A percentile compares a stretch with the other conserved stretches of the same genome.
Evolutionary conservation across 352 stramenopile genomes (phyloP).

Genomic region (Globisporangium lucens): DNA sequence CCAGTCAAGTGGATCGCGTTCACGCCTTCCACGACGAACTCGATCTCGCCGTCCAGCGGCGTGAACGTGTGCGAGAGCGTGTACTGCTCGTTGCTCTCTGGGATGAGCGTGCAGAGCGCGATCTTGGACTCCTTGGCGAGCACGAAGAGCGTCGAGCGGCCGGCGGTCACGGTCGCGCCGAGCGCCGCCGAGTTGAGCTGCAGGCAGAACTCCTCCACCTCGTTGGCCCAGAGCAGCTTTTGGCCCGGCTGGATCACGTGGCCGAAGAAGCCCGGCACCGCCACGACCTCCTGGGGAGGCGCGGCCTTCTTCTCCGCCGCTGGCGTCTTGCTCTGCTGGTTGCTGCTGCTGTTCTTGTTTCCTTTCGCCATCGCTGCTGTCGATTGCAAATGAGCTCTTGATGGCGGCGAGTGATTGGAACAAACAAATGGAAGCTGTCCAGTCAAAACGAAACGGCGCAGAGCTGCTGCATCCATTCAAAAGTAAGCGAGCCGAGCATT

Average conservation of each 20-base stretch:
- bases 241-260: slow-evolving; percentile 62
- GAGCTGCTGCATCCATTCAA: slow-evolving; percentile 2
- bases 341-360: slow-evolving; percentile 8
- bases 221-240: slow-evolving; percentile 64
- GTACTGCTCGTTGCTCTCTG: slow-evolving; percentile 63
- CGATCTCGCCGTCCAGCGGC: slow-evolving; percentile 64
- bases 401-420: background rate
- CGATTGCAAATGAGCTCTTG: slow-evolving; percentile 7
- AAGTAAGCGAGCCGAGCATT: background rate
- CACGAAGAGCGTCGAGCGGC: slow-evolving; percentile 76
- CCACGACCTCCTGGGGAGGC: slow-evolving; percentile 33
- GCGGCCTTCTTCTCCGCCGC: slow-evolving; percentile 10
- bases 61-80: slow-evolving; percentile 79
- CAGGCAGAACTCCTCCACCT: slow-evolving; percentile 72
- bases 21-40: slow-evolving; percentile 63
- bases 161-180: slow-evolving; percentile 39
- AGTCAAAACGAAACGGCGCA: background rate
- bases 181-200: slow-evolving; percentile 78
- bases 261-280: slow-evolving; percentile 79
- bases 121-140: slow-evolving; percentile 66
- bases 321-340: background rate
- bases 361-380: slow-evolving; percentile 7
- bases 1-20: slow-evolving; percentile 82
- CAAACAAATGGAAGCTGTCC: background rate
- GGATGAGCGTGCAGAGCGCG: slow-evolving; percentile 70